Base-by-base conservation (phyloP, 345 rosid genomes). In the Triadica sebifera region DNA sequence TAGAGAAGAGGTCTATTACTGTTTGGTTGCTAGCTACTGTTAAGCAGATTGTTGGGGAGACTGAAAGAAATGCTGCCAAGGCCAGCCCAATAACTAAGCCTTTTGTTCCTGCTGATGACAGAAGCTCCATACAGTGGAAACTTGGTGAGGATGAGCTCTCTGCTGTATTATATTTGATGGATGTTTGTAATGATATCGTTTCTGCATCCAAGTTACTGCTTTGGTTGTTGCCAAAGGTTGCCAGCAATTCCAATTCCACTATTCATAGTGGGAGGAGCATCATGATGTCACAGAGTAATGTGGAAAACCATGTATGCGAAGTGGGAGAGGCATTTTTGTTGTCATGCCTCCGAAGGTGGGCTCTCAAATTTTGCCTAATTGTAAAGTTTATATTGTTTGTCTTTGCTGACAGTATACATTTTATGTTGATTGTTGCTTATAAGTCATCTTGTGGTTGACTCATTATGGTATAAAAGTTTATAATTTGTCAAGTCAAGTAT, bases 131-230 rank as follows among this genome's bases (percentile, higher is more conserved):
- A 45, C 81, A 84, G 73, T 93, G 99, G 99, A 95, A 87, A 84
- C 89, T 95, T 74, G 91, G 93, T 73, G 97, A 88, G 82, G 97
- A 93, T 71, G 98, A 93, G 85, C 83, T 95, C 66, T 90, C 94
- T 77, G 72, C 87, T 60, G 71, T 95, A 71, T 75, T 93, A 77
- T 91, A 88, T 84, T 76, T 95, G 76, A 77, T 95, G 88, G 99
- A 95, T 86, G 77, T 85, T 61, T 90, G 91, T 81, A 74, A 82
- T 58, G 99, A 93, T 78, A 84, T 85, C 77, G 88, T 85, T 79
- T 89, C 90, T 55, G 91, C 90, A 41, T 86, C 83, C 78, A 93
- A 88, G 77, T 89, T 96, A 76, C 84, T 93, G 74, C 85, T 93
- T n/a, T 93, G 99, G 99, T 74, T 96, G 81, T 81, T 93, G 83